Evolutionary conservation across 208 protist genomes (phyloP).

Genomic region (Porcisia hertigi): DNA sequence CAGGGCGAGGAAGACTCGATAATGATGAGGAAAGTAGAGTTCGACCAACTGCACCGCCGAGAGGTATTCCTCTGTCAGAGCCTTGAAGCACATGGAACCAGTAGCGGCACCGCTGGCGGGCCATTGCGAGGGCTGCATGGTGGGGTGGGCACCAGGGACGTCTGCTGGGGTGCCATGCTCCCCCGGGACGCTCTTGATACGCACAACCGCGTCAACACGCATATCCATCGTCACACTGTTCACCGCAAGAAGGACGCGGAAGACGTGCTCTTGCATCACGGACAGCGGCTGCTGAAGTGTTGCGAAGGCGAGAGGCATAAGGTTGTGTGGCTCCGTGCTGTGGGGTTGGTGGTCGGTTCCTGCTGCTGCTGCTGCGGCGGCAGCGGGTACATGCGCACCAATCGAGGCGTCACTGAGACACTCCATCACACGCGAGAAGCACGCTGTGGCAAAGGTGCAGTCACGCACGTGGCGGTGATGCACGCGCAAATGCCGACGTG

Average conservation of each 20-base stretch:
- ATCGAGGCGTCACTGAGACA: not conserved
- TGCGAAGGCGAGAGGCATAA: slow-evolving; percentile 15
- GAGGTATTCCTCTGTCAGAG: not conserved
- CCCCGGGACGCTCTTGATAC: slow-evolving; percentile 26
- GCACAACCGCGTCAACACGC: slow-evolving; percentile 40
- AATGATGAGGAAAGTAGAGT: slow-evolving; percentile 51
- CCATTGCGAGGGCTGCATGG: not conserved
- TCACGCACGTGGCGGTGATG: slow-evolving; percentile 12
- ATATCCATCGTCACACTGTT: slow-evolving; percentile 15
- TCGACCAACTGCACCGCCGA: slow-evolving; percentile 17
- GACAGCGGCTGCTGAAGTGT: slow-evolving; percentile 42
- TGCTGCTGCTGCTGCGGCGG: not conserved
- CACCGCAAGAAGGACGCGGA: slow-evolving; percentile 24
- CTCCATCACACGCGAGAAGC: not conserved
- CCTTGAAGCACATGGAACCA: slow-evolving; percentile 11
- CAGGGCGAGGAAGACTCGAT: slow-evolving; percentile 31
- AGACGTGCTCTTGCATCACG: slow-evolving; percentile 32
- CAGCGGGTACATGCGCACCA: not conserved
- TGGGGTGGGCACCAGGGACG: not conserved
- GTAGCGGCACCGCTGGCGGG: not conserved
- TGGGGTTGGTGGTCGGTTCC: not conserved
- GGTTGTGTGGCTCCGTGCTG: not conserved
- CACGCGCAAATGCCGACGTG: not conserved
- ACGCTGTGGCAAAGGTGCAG: slow-evolving; percentile 4
- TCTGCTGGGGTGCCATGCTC: not conserved